Evolutionary conservation across 306 rosid genomes (phyloP).

Genomic region (Dryas octopetala): DNA sequence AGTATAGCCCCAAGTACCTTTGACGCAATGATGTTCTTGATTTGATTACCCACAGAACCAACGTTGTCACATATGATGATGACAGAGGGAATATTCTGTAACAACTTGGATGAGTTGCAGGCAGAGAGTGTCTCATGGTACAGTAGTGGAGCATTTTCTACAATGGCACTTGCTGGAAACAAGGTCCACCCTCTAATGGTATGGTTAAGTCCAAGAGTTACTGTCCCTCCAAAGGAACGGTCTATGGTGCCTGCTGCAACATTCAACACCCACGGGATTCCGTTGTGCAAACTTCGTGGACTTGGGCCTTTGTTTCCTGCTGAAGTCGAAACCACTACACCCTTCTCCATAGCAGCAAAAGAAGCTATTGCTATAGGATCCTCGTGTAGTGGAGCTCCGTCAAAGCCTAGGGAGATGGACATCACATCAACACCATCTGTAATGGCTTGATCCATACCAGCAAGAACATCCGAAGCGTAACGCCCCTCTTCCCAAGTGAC

Average conservation of each 20-base stretch:
- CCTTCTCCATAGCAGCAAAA: conserved; percentile 25
- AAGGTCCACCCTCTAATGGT: conserved; percentile 1
- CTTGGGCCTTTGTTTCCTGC: conserved; percentile 19
- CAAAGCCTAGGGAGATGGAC: conserved; percentile 17
- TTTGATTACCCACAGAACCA: not conserved
- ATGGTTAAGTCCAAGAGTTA: not conserved
- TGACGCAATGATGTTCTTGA: not conserved
- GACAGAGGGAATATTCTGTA: not conserved
- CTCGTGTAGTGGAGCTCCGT: not conserved
- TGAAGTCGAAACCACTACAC: conserved; percentile 19
- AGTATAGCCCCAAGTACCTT: conserved; percentile 34
- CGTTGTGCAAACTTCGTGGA: not conserved
- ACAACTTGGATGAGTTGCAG: conserved; percentile 22
- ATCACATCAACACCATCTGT: conserved; percentile 37
- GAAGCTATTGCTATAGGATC: conserved; percentile 29
- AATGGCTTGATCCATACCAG: conserved; percentile 33
- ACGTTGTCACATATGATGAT: conserved; percentile 32
- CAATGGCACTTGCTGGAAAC: not conserved
- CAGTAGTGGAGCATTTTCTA: conserved; percentile 8
- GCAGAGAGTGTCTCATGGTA: not conserved
- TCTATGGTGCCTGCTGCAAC: conserved; percentile 22
- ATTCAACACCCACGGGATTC: conserved; percentile 18
- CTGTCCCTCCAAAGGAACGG: conserved; percentile 9
- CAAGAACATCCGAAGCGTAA: conserved; percentile 30
- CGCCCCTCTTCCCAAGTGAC: conserved; percentile 21